Percentiles rank a stretch among this genome's conserved stretches.
phyloP scores from a whole-genome alignment of 352 stramenopile species.

The Globisporangium splendens region DNA sequence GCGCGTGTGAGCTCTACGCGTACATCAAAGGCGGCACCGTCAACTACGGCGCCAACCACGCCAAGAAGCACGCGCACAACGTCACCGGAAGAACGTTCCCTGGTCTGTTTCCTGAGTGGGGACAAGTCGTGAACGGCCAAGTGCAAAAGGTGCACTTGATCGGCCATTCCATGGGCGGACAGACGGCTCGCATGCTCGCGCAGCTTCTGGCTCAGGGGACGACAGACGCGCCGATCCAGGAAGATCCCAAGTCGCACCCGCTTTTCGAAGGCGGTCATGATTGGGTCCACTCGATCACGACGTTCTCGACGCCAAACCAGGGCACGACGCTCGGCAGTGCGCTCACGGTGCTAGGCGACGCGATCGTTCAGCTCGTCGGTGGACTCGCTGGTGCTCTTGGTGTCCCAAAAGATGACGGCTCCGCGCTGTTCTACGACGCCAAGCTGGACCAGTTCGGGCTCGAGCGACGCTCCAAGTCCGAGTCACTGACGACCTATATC shows the following conservation, averaged over 20 bases:
- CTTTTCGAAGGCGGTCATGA: constrained; percentile 24
- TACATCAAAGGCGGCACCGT: constrained; percentile 41
- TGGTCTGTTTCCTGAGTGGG: constrained; percentile 37
- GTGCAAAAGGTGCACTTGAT: constrained; percentile 43
- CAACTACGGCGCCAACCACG: constrained; percentile 39
- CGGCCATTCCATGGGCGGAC: constrained; percentile 37
- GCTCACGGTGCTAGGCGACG: constrained; percentile 15
- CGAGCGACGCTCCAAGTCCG: background rate
- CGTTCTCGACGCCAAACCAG: constrained; percentile 21
- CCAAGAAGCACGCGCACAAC: constrained; percentile 23
- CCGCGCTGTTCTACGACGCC: constrained; percentile 14
- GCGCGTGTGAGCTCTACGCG: constrained; percentile 45
- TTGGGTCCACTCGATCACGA: constrained; percentile 37
- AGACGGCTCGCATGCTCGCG: constrained; percentile 38
- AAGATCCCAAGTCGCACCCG: constrained; percentile 17
- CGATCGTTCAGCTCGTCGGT: constrained; percentile 14
- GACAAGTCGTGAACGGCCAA: constrained; percentile 25
- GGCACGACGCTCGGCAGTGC: constrained; percentile 21
- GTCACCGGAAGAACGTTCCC: constrained; percentile 23
- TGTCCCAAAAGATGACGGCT: constrained; percentile 3
- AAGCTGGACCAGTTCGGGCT: constrained; percentile 18
- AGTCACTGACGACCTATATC: constrained; percentile 12
- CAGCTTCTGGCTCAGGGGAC: constrained; percentile 33
- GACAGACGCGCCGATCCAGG: constrained; percentile 22
- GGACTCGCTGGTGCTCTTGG: constrained; percentile 11